Base-by-base conservation (phyloP, 2,329 filamentous ascomycete species). In the Phialophora expanda region DNA sequence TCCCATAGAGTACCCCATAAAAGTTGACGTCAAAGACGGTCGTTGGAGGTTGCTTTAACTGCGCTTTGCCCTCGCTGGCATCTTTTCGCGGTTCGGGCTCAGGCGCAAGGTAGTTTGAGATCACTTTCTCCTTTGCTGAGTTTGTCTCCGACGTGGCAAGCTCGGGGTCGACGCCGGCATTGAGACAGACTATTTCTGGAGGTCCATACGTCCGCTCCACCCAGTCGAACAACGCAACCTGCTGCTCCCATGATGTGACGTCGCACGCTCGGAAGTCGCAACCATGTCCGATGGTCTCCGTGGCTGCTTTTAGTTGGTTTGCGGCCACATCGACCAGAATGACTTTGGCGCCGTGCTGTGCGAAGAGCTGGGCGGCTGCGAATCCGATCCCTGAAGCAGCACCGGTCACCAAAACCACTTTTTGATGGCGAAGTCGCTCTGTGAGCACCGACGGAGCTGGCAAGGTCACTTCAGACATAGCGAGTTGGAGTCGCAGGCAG, bases 331-430 rank as follows among this genome's bases (percentile, higher is more conserved):
- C 58, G 17, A 61, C 58, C 30, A 61, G 22, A 28, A 61, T 54
- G 17, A 61, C 58, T 38, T 54, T 61, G 20, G 58, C 58, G 34
- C 58, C 58, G 46, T 61, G 46, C 32, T 61, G 58, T n/a, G 58
- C 58, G 9, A 61, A 61, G 17, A 61, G 48, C 50, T 51, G 58
- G 5, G 58, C 58, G 24, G 48, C 51, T 41, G 58, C 58, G 12
- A 41, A 30, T n/a, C 58, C 58, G 24, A 54, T 61, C 9, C 58
- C 58, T 26, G 44, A 53, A 9, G 58, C 58, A 17, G 58, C 58
- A 4, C 58, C 58, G 6, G 58, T 61, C 28, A 61, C 58, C 26
- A 61, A n/a, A 11, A 28, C 58, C 17, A 61, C 30, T 26, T 61
- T 61, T 17, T 6, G 20, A 22, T 44, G 5, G 7, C 26, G 9